Conservation (phyloP, 2,329 filamentous ascomycete species). For the Cytospora leucostoma region DNA sequence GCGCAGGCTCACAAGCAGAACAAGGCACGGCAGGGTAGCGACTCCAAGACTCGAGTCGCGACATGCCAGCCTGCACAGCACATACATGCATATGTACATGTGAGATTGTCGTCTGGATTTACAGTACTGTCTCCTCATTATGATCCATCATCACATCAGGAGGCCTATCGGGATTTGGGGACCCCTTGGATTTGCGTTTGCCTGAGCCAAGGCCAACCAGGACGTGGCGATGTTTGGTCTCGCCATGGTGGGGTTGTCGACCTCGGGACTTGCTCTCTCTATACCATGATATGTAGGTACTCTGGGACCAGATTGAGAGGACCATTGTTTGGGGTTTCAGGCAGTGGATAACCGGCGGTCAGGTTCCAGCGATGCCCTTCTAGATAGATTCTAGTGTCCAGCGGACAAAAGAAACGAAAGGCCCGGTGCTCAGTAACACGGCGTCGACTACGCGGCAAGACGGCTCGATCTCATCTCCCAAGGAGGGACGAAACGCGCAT, state of each 20-base stretch:
- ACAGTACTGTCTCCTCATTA: background rate
- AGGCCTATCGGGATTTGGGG: background rate
- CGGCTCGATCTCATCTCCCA: constrained; percentile 8
- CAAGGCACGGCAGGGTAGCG: background rate
- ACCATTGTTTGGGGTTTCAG: background rate
- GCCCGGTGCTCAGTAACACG: background rate
- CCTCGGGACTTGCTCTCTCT: background rate
- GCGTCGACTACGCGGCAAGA: background rate
- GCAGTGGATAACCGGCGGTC: constrained; percentile 26
- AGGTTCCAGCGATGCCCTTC: constrained; percentile 20
- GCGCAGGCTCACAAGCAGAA: background rate
- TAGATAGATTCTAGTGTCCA: constrained; percentile 8
- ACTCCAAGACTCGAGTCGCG: constrained; percentile 14
- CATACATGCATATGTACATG: background rate
- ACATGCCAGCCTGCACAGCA: background rate
- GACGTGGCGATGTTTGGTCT: constrained; percentile 2
- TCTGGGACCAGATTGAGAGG: background rate
- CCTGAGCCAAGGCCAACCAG: no score
- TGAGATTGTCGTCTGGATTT: background rate
- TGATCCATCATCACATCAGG: background rate
- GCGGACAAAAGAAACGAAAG: background rate
- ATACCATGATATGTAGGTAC: no score
- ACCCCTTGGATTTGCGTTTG: background rate
- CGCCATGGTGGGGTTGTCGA: constrained; percentile 18
- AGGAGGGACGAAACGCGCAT: constrained; percentile 1